Percentiles rank a stretch among this genome's conserved stretches.
These are phyloP conservation scores for Aleurites moluccanus DNA, from an alignment of 441 rosid genomes.

Conservation along the genomic window DNA sequence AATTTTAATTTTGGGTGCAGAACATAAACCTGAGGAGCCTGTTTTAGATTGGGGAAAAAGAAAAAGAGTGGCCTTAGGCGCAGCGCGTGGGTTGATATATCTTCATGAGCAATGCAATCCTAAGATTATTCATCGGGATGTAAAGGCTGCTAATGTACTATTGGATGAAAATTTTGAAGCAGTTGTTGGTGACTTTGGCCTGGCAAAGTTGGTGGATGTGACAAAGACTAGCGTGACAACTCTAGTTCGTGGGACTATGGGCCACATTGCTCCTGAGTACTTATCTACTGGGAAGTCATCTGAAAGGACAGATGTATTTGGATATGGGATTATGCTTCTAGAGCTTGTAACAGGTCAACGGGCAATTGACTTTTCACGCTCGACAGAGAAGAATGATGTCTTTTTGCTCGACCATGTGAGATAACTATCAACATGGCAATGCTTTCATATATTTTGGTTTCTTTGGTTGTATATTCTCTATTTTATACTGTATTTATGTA, in stretches of 20 bases:
- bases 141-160: slow-evolving; percentile 90
- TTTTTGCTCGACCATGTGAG: slow-evolving; percentile 91
- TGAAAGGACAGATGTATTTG: slow-evolving; percentile 90
- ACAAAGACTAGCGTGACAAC: slow-evolving; percentile 83
- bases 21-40: slow-evolving; percentile 66
- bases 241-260: slow-evolving; percentile 97
- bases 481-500: not conserved
- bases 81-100: slow-evolving; percentile 89
- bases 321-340: slow-evolving; percentile 89
- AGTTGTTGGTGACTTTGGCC: slow-evolving; percentile 95
- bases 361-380: slow-evolving; percentile 90
- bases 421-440: not conserved
- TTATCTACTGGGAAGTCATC: slow-evolving; percentile 95
- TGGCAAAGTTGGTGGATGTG: slow-evolving; percentile 88
- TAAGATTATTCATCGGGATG: slow-evolving; percentile 92
- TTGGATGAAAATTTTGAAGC: slow-evolving; percentile 94
- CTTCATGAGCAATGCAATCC: slow-evolving; percentile 98
- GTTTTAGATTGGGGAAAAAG: slow-evolving; percentile 76
- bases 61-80: slow-evolving; percentile 79
- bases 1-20: slow-evolving; percentile 40
- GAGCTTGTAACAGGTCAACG: slow-evolving; percentile 98
- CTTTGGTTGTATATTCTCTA: slow-evolving; percentile 9
- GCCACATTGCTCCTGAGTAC: slow-evolving; percentile 97
- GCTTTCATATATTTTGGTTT: not conserved
- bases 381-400: slow-evolving; percentile 95